Conservation (phyloP, 306 rosid species). For the Ormosia emarginata region DNA sequence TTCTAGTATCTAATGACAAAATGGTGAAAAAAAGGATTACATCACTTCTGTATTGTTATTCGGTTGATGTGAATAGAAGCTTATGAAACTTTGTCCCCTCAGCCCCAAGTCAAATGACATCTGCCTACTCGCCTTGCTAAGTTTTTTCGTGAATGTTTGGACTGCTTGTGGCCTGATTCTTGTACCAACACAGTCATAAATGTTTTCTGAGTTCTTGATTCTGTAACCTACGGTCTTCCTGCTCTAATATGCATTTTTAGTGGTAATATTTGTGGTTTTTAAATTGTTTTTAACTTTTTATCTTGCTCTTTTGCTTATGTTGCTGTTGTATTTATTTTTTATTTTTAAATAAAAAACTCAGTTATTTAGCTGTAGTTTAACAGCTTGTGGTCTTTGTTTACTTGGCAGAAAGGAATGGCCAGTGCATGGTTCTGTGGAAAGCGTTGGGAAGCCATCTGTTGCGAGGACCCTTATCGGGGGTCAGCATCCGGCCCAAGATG, state of each 20-base stretch:
- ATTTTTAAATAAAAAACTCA: not conserved
- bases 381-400: not conserved
- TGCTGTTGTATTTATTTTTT: not conserved
- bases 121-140: no score
- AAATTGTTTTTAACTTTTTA: not conserved
- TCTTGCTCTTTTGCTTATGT: not conserved
- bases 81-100: not conserved
- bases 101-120: no score
- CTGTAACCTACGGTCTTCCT: not conserved
- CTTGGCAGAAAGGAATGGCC: slow-evolving; percentile 57
- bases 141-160: not conserved
- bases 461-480: slow-evolving; percentile 48
- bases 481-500: slow-evolving; percentile 52
- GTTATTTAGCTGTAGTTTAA: not conserved
- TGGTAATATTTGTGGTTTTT: not conserved
- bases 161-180: not conserved
- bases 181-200: not conserved
- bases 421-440: slow-evolving; percentile 43
- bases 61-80: not conserved
- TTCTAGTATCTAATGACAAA: not conserved
- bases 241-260: not conserved
- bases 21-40: not conserved
- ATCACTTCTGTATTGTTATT: not conserved
- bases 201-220: not conserved
- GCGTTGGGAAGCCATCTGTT: slow-evolving; percentile 40